Evolutionary conservation across 2,329 filamentous ascomycete species (phyloP).

Genomic region (Neophaeococcomyces aloes): DNA sequence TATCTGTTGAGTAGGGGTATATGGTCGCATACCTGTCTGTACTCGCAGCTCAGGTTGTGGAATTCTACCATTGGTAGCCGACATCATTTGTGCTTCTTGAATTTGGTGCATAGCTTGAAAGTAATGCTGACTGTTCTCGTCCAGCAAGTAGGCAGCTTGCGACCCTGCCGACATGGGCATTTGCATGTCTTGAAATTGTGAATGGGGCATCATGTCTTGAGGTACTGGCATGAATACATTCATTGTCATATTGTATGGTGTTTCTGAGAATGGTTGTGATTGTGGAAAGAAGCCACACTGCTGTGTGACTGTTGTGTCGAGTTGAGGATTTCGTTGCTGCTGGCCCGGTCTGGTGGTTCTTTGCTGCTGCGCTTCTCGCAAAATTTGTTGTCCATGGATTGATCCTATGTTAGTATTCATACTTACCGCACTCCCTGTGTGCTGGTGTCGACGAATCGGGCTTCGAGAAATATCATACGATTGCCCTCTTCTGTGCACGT

Average conservation of each 20-base stretch:
- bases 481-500: slow-evolving; percentile 67
- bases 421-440: slow-evolving; percentile 28
- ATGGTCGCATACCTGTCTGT: slow-evolving; percentile 39
- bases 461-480: slow-evolving; percentile 44
- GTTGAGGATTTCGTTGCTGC: slow-evolving; percentile 25
- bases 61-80: slow-evolving; percentile 25
- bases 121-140: slow-evolving; percentile 21
- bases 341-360: slow-evolving; percentile 69
- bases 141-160: slow-evolving; percentile 13
- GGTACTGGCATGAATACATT: slow-evolving; percentile 20
- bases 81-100: slow-evolving; percentile 17
- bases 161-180: slow-evolving; percentile 16
- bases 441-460: slow-evolving; percentile 18
- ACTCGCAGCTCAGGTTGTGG: slow-evolving; percentile 31
- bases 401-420: slow-evolving; percentile 47
- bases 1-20: slow-evolving; percentile 54
- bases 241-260: slow-evolving; percentile 22
- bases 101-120: slow-evolving; percentile 16
- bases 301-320: slow-evolving; percentile 31
- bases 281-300: slow-evolving; percentile 19
- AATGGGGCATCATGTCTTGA: slow-evolving; percentile 17
- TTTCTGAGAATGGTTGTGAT: slow-evolving; percentile 12
- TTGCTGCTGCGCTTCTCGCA: slow-evolving; percentile 87
- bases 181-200: slow-evolving; percentile 18
- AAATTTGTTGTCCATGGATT: slow-evolving; percentile 61